Evolutionary conservation across 306 rosid genomes (phyloP), one percentile per base, ranked within the genome.

Genomic region (Cicer yamashitae): DNA sequence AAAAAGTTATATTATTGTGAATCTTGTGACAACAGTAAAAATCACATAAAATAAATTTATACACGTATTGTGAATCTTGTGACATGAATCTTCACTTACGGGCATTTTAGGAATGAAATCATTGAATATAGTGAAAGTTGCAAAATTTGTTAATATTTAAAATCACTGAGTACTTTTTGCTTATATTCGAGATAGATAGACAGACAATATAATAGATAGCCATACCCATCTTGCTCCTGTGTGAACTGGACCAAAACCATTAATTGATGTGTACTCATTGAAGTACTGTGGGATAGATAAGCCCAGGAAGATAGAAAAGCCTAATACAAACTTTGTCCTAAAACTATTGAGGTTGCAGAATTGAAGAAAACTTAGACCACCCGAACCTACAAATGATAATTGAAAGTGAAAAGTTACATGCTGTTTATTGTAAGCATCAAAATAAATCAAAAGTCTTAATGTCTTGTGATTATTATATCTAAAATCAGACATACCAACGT

Each of bases 311-410:
- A 96, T 74, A 13, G 99, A 92, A 86, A 90, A 88, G 78, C 97
- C 99, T 37, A 96, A 50, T 22, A 96, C 82, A 84, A 96, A 96
- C 84, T 80, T 96, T 51, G 97, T 90, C 77, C 99, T 79, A 78
- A 96, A 96, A 81, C 91, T 90, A 82, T 96, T 96, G 80, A 96
- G 94, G 86, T 96, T 96, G 86, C 99, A 96, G 82, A 96, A 96
- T 74, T 96, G 99, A 78, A 96, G 98, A 74, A 86, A 92, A 87
- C 97, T 89, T 60, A 96, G 93, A 56, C 99, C 99, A 13, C 92
- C 96, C 1, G 94, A 60, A 43, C 99, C 92, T 88, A 61, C 46
- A 22, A 47, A 79, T 46, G 52, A 20, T 20, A 30, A 47, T 13
- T 39, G 30, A 68, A 45, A 43, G 45, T n/a, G 15, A 45, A 40